Base-by-base conservation (phyloP, 2,329 filamentous ascomycete genomes). In the Ascochyta koolunga region DNA sequence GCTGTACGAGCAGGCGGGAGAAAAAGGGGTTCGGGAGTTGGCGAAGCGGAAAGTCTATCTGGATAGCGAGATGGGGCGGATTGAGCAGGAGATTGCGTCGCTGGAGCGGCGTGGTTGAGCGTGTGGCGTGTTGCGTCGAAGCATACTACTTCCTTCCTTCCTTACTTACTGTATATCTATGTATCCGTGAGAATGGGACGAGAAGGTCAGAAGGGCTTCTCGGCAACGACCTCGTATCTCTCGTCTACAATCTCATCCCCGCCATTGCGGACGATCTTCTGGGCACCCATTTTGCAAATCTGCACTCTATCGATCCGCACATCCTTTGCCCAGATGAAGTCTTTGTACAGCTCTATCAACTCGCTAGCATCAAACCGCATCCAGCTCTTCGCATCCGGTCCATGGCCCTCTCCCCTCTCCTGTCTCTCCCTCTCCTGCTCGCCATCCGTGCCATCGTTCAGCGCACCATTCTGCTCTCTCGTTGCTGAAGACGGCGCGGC, bases 251-350 rank as follows among this genome's bases (percentile, higher is more conserved):
- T 71, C 13, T 76, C 27, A 13, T 29, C 83, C 2, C 81, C 79
- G 18, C 70, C 68, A 0, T 76, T 76, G 31, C 82, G 51, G 4
- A 38, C 77, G 24, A 85, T 77, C 64, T 83, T 86, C 79, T 87
- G 89, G 9, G 91, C 91, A 0, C 93, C 91, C 93, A 97, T 96
- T 69, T 85, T 86, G 70, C 91, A 97, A 32, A 97, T 87, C 42
- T 88, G 86, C 35, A 97, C 76, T 54, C 80, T 83, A 51, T 91
- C 85, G n/a, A 96, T 70, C 15, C 79, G 77, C 21, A 93, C 78
- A 44, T 85, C 77, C 48, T 85, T 79, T 63, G 89, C 86, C 91
- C 92, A 97, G 0, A 86, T 73, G 60, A 86, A 86, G 31, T 86
- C 84, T 29, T 81, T 79, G 65, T 87, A 91, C 53, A 78, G 74